Evolutionary conservation across 1,284 basidiomycete species (phyloP).

Genomic region (Trametes sp.): DNA sequence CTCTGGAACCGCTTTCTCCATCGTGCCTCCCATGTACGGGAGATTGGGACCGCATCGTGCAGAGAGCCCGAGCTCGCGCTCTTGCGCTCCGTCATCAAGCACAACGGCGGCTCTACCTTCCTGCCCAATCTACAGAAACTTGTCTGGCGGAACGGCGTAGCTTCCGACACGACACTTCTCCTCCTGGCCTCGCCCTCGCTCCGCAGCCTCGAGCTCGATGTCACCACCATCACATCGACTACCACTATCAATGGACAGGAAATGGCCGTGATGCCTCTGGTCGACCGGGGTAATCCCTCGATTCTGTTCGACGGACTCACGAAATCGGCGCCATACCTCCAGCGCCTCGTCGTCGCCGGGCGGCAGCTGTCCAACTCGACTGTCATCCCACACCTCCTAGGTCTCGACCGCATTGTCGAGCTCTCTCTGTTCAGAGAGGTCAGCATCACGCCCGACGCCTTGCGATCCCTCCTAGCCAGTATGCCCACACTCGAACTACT

Average conservation of each 20-base stretch:
- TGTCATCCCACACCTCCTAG: conserved; percentile 9
- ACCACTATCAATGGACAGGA: neutral
- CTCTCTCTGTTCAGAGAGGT: conserved; percentile 20
- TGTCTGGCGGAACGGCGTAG: conserved; percentile 20
- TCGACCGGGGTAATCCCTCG: neutral
- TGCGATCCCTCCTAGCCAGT: conserved; percentile 9
- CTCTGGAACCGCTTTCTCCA: conserved; percentile 23
- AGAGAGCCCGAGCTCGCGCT: conserved; percentile 17
- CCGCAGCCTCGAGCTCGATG: conserved; percentile 14
- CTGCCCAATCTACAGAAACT: conserved; percentile 20
- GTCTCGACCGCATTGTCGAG: conserved; percentile 13
- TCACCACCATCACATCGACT: conserved; percentile 5
- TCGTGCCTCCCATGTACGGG: conserved; percentile 23
- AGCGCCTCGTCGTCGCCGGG: conserved; percentile 16
- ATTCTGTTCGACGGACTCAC: conserved; percentile 8
- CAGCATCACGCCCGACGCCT: neutral
- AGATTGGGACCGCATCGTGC: conserved; percentile 17
- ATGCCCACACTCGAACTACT: conserved; percentile 13
- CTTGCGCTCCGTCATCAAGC: conserved; percentile 16
- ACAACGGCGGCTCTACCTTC: conserved; percentile 19
- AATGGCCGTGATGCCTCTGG: neutral
- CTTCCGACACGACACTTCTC: conserved; percentile 17
- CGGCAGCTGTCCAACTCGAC: neutral
- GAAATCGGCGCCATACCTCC: conserved; percentile 13
- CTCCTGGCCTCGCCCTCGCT: conserved; percentile 16